Evolutionary conservation across 1,284 basidiomycete species (phyloP), one percentile per base, ranked within the genome.

Genomic region (Ceratobasidium sp.): DNA sequence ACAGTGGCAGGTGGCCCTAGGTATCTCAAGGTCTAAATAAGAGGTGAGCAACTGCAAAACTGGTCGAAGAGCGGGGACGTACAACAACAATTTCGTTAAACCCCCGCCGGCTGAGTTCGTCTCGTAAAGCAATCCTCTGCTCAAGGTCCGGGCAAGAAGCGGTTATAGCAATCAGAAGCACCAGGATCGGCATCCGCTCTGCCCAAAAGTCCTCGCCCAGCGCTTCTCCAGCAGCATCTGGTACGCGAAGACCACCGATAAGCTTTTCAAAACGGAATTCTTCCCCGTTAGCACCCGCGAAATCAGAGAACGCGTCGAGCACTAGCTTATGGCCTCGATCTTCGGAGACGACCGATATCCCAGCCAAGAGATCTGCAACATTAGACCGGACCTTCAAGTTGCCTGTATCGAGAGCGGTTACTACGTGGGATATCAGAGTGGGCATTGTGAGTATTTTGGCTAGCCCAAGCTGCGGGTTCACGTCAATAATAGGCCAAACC

Each of bases 41-140:
- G 24, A 41, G 0, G 7, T 76, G 46, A 62, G 61, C 34, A 31
- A 5, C 11, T 11, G 19, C n/a, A 27, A 62, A n/a, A 16, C 11
- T 5, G 7, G 13, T 8, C 1, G 22, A 22, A 34, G 24, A 41
- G 22, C 53, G 58, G 22, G 31, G 27, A 87, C 92, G 72, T 83
- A 95, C 94, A 71, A 92, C 90, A 72, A 96, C 88, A 29, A 88
- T 87, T 80, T 95, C 93, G 79, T 94, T 93, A 75, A 98, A 81
- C 0, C 94, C 95, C 72, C 94, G 84, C 39, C 93, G 84, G 7
- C 87, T 85, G 71, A 96, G 88, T 81, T 96, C 94, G 75, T 95
- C 93, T 54, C 94, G 84, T 6, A 96, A 83, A 74, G 90, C 79
- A 43, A 95, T 86, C 1, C 95, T 86, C 66, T 93, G 91, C 79